A percentile compares a stretch with the other conserved stretches of the same genome.
Evolutionary conservation across 768 basidiomycete species (phyloP).

Genomic region (Plicaturopsis crispa): DNA sequence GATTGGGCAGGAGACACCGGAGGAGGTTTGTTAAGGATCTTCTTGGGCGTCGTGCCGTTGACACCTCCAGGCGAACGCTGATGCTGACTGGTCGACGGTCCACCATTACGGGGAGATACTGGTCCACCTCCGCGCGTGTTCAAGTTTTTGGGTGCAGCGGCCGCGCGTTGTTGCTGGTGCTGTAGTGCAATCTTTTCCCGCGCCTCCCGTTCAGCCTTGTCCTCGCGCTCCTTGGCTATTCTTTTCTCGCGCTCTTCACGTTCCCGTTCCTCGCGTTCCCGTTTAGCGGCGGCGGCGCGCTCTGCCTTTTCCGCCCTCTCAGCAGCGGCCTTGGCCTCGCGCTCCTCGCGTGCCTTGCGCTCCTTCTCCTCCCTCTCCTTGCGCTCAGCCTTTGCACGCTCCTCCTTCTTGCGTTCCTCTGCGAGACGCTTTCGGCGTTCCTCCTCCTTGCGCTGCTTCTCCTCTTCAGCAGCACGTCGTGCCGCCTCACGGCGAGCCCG

Average conservation of each 20-base stretch:
- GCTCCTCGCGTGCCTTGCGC: conserved; percentile 64
- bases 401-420: conserved; percentile 77
- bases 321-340: conserved; percentile 44
- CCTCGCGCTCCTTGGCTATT: conserved; percentile 31
- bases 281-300: conserved; percentile 57
- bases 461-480: conserved; percentile 76
- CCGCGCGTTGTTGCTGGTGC: conserved; percentile 45
- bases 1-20: conserved; percentile 9
- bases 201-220: conserved; percentile 28
- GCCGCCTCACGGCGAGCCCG: conserved; percentile 68
- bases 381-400: conserved; percentile 65
- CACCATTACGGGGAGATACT: neutral
- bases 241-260: conserved; percentile 37
- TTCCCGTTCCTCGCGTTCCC: conserved; percentile 55
- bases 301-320: conserved; percentile 60
- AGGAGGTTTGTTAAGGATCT: conserved; percentile 46
- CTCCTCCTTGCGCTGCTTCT: conserved; percentile 77
- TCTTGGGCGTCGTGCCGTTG: conserved; percentile 47
- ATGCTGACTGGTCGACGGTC: conserved; percentile 22
- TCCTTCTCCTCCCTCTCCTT: conserved; percentile 69
- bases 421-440: conserved; percentile 67
- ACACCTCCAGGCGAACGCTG: conserved; percentile 39
- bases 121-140: conserved; percentile 7
- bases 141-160: conserved; percentile 37
- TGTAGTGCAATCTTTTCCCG: conserved; percentile 24